Base-by-base conservation (phyloP, 306 rosid species). In the Adenanthera pavonina region DNA sequence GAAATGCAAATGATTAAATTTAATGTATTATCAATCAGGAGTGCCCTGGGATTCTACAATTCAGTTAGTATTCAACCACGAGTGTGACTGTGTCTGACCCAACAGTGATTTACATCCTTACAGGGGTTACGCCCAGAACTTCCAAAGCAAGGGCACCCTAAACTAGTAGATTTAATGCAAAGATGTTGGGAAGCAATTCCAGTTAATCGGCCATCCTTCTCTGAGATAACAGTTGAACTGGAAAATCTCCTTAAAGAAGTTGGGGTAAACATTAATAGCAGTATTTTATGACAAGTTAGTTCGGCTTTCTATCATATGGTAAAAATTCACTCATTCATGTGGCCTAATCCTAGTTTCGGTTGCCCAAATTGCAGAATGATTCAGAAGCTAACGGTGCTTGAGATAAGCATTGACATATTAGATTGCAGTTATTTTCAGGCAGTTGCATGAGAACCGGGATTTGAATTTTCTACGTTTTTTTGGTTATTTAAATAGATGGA, bases 41-140 rank as follows among this genome's bases (percentile, higher is more conserved):
- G 8, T 41, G 52, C 72, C 25, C 74, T 46, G 43, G 44, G 72
- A 64, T 17, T 84, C 56, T 68, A 46, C 19, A n/a, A 7, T 77
- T 3, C 59, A 46, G 69, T 48, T 72, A 38, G 54, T 82, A 20
- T 20, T 9, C 38, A 30, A 59, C 38, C 8, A 60, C 16, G 66
- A 60, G 40, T 10, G 66, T 30, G 6, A 59, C 70, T 73, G 61
- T 82, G 69, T 78, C 60, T 70, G 72, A 81, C 66, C 81, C 51
- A 52, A 76, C n/a, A 48, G 51, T 75, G 70, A 43, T 79, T 43
- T 73, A 10, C 46, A 70, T 79, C 35, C 83, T 80, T 80, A 12
- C 93, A 96, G 99, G 99, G 99, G 74, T 79, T 93, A 78, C 91
- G 99, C 36, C 99, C 98, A 15, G 97, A 92, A 74, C 91, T 96